A percentile compares a stretch with the other conserved stretches of the same genome.
phyloP scores from a whole-genome alignment of 2,329 filamentous ascomycete genomes.

The Zymoseptoria ardabiliae region DNA sequence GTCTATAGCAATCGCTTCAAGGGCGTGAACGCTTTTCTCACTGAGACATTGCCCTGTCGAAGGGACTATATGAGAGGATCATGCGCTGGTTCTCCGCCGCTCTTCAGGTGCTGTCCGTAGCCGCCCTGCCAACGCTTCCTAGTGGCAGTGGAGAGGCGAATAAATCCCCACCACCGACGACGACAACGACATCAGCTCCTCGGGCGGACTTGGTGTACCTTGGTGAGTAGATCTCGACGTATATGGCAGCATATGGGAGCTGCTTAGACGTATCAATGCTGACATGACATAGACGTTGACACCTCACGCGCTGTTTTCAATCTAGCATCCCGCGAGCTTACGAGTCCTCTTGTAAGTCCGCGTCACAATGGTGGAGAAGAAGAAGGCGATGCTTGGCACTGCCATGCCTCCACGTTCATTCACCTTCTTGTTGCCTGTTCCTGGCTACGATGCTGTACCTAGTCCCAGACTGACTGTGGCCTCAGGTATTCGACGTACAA shows the following conservation, averaged over 20 bases:
- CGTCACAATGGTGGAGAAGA: constrained; percentile 23
- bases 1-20: neutral
- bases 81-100: constrained; percentile 24
- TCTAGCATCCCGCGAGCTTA: constrained; percentile 29
- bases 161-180: constrained; percentile 1
- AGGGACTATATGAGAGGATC: constrained; percentile 5
- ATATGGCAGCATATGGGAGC: neutral
- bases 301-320: constrained; percentile 35
- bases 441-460: constrained; percentile 29
- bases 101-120: constrained; percentile 7
- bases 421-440: neutral
- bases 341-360: constrained; percentile 31
- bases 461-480: neutral
- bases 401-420: constrained; percentile 2
- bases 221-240: constrained; percentile 11
- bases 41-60: neutral
- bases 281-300: constrained; percentile 12
- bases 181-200: constrained; percentile 1
- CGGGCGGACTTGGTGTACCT: constrained; percentile 13
- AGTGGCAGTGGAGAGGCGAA: neutral
- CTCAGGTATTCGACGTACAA: constrained; percentile 37
- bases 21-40: neutral
- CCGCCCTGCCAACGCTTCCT: constrained; percentile 9
- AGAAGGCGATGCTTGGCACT: constrained; percentile 5
- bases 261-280: constrained; percentile 1